Percentiles rank a stretch among this genome's conserved stretches.
Evolutionary conservation across 2,329 filamentous ascomycete genomes (phyloP).

Genomic region (Tetracladium maxilliforme): DNA sequence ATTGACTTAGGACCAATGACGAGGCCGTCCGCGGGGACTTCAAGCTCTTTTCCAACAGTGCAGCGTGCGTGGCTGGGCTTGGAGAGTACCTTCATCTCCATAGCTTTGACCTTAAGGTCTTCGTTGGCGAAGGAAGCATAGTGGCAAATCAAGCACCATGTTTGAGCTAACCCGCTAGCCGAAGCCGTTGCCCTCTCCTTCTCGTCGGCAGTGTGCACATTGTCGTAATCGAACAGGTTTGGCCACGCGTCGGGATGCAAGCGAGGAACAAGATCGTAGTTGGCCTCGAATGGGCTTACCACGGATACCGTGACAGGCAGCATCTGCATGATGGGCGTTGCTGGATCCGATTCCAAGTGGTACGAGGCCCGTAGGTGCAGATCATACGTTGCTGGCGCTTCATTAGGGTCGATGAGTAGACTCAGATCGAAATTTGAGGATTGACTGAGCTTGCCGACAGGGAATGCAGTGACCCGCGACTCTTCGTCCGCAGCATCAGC

Average conservation of each 20-base stretch:
- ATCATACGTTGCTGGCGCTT: slow-evolving; percentile 45
- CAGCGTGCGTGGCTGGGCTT: too few species aligned
- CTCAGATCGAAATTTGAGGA: too few species aligned
- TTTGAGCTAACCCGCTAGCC: slow-evolving; percentile 56
- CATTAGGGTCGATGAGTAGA: too few species aligned
- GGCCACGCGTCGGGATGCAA: slow-evolving; percentile 74
- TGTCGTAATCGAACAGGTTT: slow-evolving; percentile 59
- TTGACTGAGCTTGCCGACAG: slow-evolving; percentile 29
- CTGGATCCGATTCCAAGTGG: slow-evolving; percentile 61
- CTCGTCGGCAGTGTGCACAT: slow-evolving; percentile 18
- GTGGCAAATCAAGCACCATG: slow-evolving; percentile 63
- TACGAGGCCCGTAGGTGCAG: slow-evolving; percentile 65
- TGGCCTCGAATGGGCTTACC: slow-evolving; percentile 77
- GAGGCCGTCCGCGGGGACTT: slow-evolving; percentile 26
- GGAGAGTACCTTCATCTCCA: slow-evolving; percentile 50
- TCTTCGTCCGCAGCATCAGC: slow-evolving; percentile 22
- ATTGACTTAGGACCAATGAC: slow-evolving; percentile 51
- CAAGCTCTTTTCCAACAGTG: too few species aligned
- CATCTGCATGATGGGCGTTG: slow-evolving; percentile 67
- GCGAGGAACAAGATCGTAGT: slow-evolving; percentile 72
- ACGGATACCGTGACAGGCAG: slow-evolving; percentile 56
- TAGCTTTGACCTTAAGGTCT: slow-evolving; percentile 42
- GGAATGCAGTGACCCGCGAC: slow-evolving; percentile 23
- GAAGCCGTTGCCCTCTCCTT: slow-evolving; percentile 9
- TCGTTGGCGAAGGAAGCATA: slow-evolving; percentile 66